phyloP scores from a whole-genome alignment of 1,284 basidiomycete species.

The Xanthoconium separans region DNA sequence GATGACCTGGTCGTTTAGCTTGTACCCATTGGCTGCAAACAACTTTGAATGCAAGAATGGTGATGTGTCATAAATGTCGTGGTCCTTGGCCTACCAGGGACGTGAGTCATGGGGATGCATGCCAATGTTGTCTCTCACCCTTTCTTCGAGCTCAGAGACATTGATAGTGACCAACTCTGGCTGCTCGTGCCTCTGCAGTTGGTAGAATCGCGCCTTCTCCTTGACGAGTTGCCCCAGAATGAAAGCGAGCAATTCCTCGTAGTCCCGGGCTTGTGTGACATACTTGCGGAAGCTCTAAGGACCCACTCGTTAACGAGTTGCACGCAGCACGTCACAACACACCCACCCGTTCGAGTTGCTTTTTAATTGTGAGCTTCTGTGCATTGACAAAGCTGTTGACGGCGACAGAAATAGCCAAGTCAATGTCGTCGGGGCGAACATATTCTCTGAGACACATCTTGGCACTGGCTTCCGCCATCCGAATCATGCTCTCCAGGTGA shows the following conservation, averaged over 20 bases:
- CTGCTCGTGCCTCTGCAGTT: constrained; percentile 73
- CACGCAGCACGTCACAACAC: background rate
- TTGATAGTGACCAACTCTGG: constrained; percentile 76
- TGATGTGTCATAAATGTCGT: constrained; percentile 89
- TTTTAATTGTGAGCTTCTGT: constrained; percentile 99
- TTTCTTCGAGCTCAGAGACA: constrained; percentile 77
- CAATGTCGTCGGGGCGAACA: constrained; percentile 94
- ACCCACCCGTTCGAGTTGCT: constrained; percentile 90
- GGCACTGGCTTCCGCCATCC: constrained; percentile 97
- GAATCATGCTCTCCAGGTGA: constrained; percentile 98
- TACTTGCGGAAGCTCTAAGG: constrained; percentile 93
- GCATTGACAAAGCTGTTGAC: constrained; percentile 94
- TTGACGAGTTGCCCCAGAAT: constrained; percentile 94
- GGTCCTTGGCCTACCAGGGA: constrained; percentile 76
- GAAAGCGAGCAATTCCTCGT: constrained; percentile 95
- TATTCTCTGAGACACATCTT: constrained; percentile 99
- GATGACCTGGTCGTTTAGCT: constrained; percentile 58
- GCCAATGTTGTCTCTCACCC: constrained; percentile 48
- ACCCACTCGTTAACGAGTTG: constrained; percentile 16
- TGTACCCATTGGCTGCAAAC: constrained; percentile 92
- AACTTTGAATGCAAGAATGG: constrained; percentile 86
- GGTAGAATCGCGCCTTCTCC: constrained; percentile 86
- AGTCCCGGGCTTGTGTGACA: constrained; percentile 89
- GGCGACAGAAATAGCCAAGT: constrained; percentile 94
- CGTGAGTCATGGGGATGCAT: constrained; percentile 15